Evolutionary conservation across 257 asterid species (phyloP), one percentile per base, ranked within the genome.

Genomic region (Prunella vulgaris): DNA sequence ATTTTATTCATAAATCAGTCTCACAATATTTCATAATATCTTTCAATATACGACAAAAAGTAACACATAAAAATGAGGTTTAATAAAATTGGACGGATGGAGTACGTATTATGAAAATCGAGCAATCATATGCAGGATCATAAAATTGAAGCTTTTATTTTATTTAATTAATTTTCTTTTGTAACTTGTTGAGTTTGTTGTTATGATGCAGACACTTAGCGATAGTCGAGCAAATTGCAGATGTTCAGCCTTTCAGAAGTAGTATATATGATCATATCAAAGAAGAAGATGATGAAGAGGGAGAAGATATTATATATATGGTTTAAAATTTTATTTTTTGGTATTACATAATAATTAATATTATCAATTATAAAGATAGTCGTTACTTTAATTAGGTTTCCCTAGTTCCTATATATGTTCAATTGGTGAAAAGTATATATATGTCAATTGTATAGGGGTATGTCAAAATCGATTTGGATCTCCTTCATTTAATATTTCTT

Each of bases 151-250:
- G 0, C 10, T 33, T 40, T 40, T 10, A 12, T 40, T 40, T 40
- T 61, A 1, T n/a, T 0, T 44, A n/a, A n/a, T n/a, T n/a, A n/a
- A n/a, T n/a, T 15, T 66, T 48, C 1, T 10, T 9, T 5, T 14
- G 5, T 3, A 28, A 5, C 5, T 53, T 5, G 28, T 68, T 60
- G 46, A 10, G 49, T 33, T 60, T 7, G 6, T 68, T 56, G 48
- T 48, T 59, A 7, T 6, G 64, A 7, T 74, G 84, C 89, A 92
- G 98, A 68, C 70, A 3, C 93, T 92, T 0, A 80, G 76, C 64
- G 86, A 85, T 58, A 52, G 33, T 71, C 84, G 83, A 22, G 86
- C 87, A 5, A 85, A 85, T 35, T 92, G 98, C 90, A 86, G 74
- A 71, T 89, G 98, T 74, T 80, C 84, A 18, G 78, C 82, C 57